Conservation (phyloP, 2,329 filamentous ascomycete species). For the Tolypocladium tundrense region DNA sequence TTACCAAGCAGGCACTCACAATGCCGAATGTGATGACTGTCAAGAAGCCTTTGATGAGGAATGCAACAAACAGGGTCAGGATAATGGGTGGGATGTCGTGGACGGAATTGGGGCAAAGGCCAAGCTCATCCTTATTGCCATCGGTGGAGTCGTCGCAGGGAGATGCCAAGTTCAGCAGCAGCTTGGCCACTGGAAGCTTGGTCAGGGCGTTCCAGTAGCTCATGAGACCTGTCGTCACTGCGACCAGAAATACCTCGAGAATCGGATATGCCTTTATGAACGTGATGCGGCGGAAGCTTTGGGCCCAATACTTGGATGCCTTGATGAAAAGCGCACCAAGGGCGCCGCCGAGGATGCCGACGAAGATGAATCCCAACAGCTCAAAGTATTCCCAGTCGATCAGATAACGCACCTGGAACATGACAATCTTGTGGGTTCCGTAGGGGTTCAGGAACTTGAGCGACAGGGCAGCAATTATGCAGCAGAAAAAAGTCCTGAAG, state of each 20-base stretch:
- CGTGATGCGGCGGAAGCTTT: constrained; percentile 71
- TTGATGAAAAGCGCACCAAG: constrained; percentile 94
- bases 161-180: constrained; percentile 81
- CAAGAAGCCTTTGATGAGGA: constrained; percentile 80
- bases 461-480: constrained; percentile 82
- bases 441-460: constrained; percentile 95
- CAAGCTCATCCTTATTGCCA: constrained; percentile 50
- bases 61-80: constrained; percentile 60
- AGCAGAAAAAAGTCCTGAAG: constrained; percentile 97
- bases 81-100: constrained; percentile 75
- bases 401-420: constrained; percentile 88
- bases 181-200: constrained; percentile 78
- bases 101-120: constrained; percentile 62
- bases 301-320: constrained; percentile 81
- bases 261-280: constrained; percentile 76
- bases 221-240: constrained; percentile 69
- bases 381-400: constrained; percentile 94
- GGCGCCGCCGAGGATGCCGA: constrained; percentile 76
- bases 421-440: constrained; percentile 89
- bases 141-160: constrained; percentile 64
- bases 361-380: constrained; percentile 70
- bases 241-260: constrained; percentile 80
- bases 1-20: constrained; percentile 28
- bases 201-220: constrained; percentile 94
- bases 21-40: constrained; percentile 92